These are phyloP conservation scores for Mycena amicta DNA, from an alignment of 768 basidiomycete genomes.

Conservation along the genomic window DNA sequence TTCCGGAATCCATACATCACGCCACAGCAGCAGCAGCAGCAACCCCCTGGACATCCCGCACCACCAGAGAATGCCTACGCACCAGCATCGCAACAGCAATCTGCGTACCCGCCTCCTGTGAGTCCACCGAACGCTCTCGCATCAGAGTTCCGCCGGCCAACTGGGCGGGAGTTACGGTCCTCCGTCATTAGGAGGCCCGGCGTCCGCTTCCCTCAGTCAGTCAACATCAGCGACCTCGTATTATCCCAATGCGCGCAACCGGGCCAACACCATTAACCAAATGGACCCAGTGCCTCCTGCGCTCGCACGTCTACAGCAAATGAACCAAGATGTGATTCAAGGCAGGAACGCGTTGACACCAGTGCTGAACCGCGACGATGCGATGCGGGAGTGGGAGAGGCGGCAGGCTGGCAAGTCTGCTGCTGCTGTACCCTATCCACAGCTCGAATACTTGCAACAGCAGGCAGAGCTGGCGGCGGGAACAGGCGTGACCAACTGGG, in stretches of 20 bases:
- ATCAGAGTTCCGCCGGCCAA: constrained; percentile 55
- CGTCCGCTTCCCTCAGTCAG: constrained; percentile 31
- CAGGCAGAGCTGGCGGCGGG: constrained; percentile 83
- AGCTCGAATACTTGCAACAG: constrained; percentile 89
- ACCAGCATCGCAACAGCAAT: constrained; percentile 34
- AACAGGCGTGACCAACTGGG: constrained; percentile 63
- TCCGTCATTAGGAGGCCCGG: constrained; percentile 38
- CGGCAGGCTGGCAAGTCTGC: constrained; percentile 74
- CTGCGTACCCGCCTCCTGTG: constrained; percentile 40
- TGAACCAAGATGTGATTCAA: constrained; percentile 80
- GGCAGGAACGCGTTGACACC: constrained; percentile 88
- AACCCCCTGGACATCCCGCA: constrained; percentile 33
- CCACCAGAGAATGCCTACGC: constrained; percentile 32
- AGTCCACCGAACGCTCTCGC: constrained; percentile 46
- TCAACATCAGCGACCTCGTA: constrained; percentile 46
- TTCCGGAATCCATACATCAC: constrained; percentile 85
- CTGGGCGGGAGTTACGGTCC: constrained; percentile 35
- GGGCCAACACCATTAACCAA: constrained; percentile 91
- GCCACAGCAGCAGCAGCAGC: constrained; percentile 38
- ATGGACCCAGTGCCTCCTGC: constrained; percentile 96
- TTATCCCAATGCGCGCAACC: constrained; percentile 66
- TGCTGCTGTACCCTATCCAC: constrained; percentile 81
- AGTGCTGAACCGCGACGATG: constrained; percentile 92
- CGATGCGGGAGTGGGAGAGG: constrained; percentile 94
- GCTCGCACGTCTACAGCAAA: constrained; percentile 83